Percentiles rank a stretch among this genome's conserved stretches.
phyloP scores from a whole-genome alignment of 2,329 filamentous ascomycete genomes.

The Aciculosporium take region DNA sequence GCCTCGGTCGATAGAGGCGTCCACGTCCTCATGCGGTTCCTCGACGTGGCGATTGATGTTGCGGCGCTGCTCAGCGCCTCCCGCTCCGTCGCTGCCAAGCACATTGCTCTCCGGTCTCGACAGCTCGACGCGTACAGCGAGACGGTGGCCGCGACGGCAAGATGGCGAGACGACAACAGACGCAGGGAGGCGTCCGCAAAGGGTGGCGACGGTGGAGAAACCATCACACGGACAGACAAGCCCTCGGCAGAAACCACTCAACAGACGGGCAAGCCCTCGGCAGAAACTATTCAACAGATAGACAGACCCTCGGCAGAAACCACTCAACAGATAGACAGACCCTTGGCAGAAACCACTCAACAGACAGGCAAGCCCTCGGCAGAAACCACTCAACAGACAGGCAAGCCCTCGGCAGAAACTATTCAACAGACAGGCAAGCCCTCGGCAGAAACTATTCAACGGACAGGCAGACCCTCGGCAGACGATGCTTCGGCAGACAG shows the following conservation, averaged over 20 bases:
- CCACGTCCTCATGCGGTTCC: constrained; percentile 38
- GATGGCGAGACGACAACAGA: constrained; percentile 16
- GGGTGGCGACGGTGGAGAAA: too few relatives aligned
- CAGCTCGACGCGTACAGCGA: constrained; percentile 38
- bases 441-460: background rate
- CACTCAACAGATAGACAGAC: background rate
- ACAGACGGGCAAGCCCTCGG: background rate
- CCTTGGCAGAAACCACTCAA: background rate
- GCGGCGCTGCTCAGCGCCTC: constrained; percentile 57
- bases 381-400: background rate
- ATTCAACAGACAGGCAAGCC: background rate
- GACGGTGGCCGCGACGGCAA: constrained; percentile 28
- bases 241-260: background rate
- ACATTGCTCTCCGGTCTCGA: constrained; percentile 40
- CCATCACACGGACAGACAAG: background rate
- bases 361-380: background rate
- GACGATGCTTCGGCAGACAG: background rate
- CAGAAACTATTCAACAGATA: background rate
- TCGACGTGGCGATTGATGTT: constrained; percentile 53
- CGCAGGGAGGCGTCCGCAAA: background rate
- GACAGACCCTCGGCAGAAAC: background rate
- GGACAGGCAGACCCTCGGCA: background rate
- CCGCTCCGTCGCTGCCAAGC: constrained; percentile 49
- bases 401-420: background rate
- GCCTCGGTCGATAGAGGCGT: constrained; percentile 12